Evolutionary conservation across 306 rosid species (phyloP).

Genomic region (Citrullus colocynthis): DNA sequence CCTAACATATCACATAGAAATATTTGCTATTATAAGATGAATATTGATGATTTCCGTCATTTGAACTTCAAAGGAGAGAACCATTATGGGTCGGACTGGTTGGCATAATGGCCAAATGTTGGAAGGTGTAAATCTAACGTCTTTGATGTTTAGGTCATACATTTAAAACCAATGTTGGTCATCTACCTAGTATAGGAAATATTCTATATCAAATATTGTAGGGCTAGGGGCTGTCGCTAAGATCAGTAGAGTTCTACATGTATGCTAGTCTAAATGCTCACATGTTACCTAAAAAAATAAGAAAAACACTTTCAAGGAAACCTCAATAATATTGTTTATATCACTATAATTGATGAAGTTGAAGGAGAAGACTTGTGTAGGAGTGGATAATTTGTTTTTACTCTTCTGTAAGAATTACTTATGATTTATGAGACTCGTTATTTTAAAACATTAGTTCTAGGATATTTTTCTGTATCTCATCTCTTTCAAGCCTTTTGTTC

Average conservation of each 20-base stretch:
- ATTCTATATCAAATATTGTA: not conserved
- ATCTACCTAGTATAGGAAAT: not conserved
- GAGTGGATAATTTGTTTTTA: not conserved
- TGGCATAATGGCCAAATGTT: not conserved
- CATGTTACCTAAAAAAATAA: not conserved
- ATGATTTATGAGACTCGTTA: not conserved
- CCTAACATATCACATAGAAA: not conserved
- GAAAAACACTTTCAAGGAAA: not conserved
- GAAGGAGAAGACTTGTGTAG: not conserved
- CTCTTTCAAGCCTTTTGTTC: not conserved
- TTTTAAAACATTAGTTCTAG: not conserved
- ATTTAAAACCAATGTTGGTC: not conserved
- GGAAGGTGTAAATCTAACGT: not conserved
- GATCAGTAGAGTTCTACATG: not conserved
- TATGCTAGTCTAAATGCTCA: not conserved
- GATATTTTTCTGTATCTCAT: not conserved
- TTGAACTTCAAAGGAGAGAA: not conserved
- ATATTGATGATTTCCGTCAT: not conserved
- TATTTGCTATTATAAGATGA: not conserved
- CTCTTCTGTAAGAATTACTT: not conserved
- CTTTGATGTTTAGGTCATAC: not conserved
- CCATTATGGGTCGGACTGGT: no score
- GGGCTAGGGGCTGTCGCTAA: not conserved
- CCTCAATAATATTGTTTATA: not conserved
- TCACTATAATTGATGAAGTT: not conserved